These are phyloP conservation scores for Cladorrhinum sp. DNA, from an alignment of 2,329 filamentous ascomycete genomes.

Conservation along the genomic window DNA sequence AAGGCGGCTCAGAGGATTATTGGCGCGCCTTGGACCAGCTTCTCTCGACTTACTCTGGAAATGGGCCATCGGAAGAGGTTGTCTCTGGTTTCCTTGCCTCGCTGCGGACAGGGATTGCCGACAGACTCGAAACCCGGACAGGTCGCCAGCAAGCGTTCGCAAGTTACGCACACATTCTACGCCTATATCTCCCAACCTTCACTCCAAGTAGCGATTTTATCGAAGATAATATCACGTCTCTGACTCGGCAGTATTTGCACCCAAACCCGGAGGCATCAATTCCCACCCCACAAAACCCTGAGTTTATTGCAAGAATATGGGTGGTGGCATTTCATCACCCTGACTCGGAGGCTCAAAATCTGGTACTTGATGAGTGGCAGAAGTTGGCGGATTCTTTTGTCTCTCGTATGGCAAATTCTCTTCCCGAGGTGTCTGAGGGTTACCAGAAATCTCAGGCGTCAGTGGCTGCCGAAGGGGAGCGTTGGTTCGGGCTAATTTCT, in stretches of 20 bases:
- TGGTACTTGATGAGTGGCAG: constrained; percentile 60
- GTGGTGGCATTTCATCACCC: constrained; percentile 41
- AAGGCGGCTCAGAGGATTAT: constrained; percentile 67
- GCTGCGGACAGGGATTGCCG: constrained; percentile 67
- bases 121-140: constrained; percentile 69
- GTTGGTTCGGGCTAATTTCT: constrained; percentile 62
- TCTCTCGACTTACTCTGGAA: constrained; percentile 55
- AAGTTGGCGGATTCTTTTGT: constrained; percentile 60
- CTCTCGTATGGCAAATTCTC: constrained; percentile 66
- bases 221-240: constrained; percentile 50
- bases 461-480: constrained; percentile 62
- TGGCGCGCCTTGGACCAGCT: constrained; percentile 69
- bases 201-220: constrained; percentile 43
- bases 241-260: constrained; percentile 55
- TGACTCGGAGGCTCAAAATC: constrained; percentile 42
- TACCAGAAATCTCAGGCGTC: constrained; percentile 69
- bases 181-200: constrained; percentile 46
- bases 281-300: constrained; percentile 34
- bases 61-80: constrained; percentile 44
- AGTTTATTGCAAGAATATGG: constrained; percentile 48
- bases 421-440: constrained; percentile 78
- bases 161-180: constrained; percentile 65
- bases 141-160: constrained; percentile 71
- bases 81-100: constrained; percentile 62
- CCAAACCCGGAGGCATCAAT: constrained; percentile 42